These are phyloP conservation scores for Penicillium sp. DNA, from an alignment of 2,329 filamentous ascomycete genomes.

Conservation along the genomic window DNA sequence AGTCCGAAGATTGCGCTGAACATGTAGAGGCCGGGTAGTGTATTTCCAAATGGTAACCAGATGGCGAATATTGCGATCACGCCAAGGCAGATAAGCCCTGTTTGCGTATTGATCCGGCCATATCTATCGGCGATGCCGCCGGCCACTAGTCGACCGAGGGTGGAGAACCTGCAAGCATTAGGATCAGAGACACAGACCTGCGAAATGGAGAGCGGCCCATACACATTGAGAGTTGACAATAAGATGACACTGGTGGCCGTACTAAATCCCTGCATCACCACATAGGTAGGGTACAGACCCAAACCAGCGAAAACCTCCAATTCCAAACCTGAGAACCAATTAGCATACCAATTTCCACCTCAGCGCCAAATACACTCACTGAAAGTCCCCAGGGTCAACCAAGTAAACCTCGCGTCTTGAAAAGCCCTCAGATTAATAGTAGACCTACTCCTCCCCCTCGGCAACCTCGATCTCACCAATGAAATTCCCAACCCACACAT, in stretches of 20 bases:
- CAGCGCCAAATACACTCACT: conserved; percentile 25
- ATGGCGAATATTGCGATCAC: conserved; percentile 42
- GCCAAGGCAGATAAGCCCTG: conserved; percentile 36
- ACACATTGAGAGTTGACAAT: conserved; percentile 40
- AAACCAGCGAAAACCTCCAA: conserved; percentile 31
- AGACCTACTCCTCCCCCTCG: conserved; percentile 30
- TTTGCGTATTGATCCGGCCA: conserved; percentile 47
- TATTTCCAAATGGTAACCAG: conserved; percentile 46
- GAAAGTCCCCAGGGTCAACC: conserved; percentile 47
- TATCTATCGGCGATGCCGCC: conserved; percentile 46
- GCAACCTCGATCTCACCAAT: conserved; percentile 38
- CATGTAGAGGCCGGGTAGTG: conserved; percentile 21
- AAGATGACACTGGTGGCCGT: conserved; percentile 33
- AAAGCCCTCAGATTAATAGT: conserved; percentile 47
- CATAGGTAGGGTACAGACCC: conserved; percentile 31
- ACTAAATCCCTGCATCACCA: conserved; percentile 30
- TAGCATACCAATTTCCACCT: not conserved
- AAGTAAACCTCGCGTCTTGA: conserved; percentile 43
- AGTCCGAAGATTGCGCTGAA: conserved; percentile 47
- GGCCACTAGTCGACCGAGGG: conserved; percentile 45
- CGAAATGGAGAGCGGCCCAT: not conserved
- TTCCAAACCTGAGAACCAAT: conserved; percentile 25
- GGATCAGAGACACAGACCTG: no score
- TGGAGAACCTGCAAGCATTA: conserved; percentile 33
- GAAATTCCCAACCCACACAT: conserved; percentile 34